Conservation (phyloP, 495 filamentous ascomycete genomes). For the Aspergillus baeticus region DNA sequence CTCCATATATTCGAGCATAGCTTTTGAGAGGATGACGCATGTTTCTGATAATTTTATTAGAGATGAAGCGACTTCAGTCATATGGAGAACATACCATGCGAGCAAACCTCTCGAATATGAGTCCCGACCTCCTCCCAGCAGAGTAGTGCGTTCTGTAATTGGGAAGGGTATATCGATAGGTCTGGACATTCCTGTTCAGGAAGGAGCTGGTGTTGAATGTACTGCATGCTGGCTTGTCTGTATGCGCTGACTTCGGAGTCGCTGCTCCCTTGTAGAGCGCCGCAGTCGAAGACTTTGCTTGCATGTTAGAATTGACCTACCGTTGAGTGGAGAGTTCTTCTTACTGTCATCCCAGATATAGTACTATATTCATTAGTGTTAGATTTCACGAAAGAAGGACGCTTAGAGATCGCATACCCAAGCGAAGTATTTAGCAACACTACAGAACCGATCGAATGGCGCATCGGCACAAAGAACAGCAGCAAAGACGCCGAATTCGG, state of each 20-base stretch:
- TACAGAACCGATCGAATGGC: slow-evolving; percentile 12
- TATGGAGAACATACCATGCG: not conserved
- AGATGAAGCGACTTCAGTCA: not conserved
- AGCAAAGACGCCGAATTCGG: slow-evolving; percentile 11
- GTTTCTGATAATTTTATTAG: not conserved
- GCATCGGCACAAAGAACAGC: slow-evolving; percentile 9
- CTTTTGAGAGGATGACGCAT: not conserved
- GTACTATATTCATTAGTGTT: not conserved
- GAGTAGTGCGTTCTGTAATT: slow-evolving; percentile 6
- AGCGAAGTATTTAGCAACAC: slow-evolving; percentile 8
- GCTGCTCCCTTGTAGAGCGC: not conserved
- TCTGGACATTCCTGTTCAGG: not conserved
- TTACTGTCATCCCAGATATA: slow-evolving; percentile 13
- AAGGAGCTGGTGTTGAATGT: slow-evolving; percentile 7
- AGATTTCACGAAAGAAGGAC: not conserved
- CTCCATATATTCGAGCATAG: not conserved
- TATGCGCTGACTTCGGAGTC: not conserved
- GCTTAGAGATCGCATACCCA: slow-evolving; percentile 6
- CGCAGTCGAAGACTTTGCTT: slow-evolving; percentile 11
- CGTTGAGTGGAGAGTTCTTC: not conserved
- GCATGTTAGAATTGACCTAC: not conserved
- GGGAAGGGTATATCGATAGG: not conserved
- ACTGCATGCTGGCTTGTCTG: slow-evolving; percentile 8
- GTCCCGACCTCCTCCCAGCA: slow-evolving; percentile 11
- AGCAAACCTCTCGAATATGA: slow-evolving; percentile 4